Base-by-base conservation (phyloP, 495 filamentous ascomycete species). In the Letharia lupina region DNA sequence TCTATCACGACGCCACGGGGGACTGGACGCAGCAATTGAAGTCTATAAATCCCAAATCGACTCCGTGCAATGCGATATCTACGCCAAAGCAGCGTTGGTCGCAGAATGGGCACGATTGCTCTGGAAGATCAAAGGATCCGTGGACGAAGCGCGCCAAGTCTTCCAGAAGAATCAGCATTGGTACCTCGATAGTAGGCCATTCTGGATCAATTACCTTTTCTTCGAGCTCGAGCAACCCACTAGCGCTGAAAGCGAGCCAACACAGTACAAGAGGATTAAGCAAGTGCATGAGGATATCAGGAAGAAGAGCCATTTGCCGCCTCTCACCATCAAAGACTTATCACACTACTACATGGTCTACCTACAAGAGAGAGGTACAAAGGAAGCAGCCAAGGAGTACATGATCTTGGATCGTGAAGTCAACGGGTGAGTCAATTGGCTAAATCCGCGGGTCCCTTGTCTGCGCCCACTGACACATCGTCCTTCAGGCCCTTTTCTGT, bases 201-300 rank as follows among this genome's bases (percentile, higher is more conserved):
- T 99, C 83, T 98, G 93, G 93, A 82, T 86, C 64, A 89, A 86
- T 73, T 99, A 90, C 76, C 82, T 98, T 15, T 78, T 86, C 61
- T 96, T 99, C 68, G 94, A 99, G 79, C 79, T 96, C 50, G 86
- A 90, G 47, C 95, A 97, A 72, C 89, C 91, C 12, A 91, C 90
- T 4, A 88, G 80, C 64, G 75, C 79, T 1, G 82, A 82, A 44
- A 83, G 82, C 3, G 91, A 96, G 70, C 58, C 75, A 1, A 77
- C 83, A 62, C 88, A 91, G 61, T 87, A 87, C 57, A 81, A 84
- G 61, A 86, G 86, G 33, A 87, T 98, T 73, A 90, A 90, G 74
- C 80, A 86, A 47, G 89, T 99, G n/a, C 81, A 89, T 68, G 81
- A 90, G 47, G 86, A 93, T 68, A 82, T 97, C 65, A 83, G 88